A percentile compares a stretch with the other conserved stretches of the same genome.
These are phyloP conservation scores for Trichoderma sp. DNA, from an alignment of 2,329 filamentous ascomycete species.

Conservation along the genomic window DNA sequence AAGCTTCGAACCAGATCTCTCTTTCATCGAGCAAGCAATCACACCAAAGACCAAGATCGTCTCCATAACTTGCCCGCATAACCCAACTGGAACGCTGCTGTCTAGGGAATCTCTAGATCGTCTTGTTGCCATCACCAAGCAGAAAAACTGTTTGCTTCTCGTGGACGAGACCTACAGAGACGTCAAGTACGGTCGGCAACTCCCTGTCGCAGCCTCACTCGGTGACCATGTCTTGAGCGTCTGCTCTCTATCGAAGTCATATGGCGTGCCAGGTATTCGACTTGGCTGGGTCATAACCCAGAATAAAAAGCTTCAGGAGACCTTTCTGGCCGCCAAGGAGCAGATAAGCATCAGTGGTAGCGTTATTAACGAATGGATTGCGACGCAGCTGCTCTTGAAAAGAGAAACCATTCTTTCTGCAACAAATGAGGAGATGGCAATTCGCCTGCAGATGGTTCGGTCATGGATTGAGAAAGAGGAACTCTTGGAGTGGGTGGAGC, in stretches of 20 bases:
- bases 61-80: neutral
- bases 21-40: neutral
- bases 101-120: neutral
- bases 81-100: neutral
- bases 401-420: neutral
- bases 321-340: neutral
- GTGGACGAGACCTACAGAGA: neutral
- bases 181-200: neutral
- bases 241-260: neutral
- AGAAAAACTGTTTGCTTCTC: neutral
- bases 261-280: neutral
- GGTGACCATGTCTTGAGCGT: neutral
- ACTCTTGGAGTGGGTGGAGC: neutral
- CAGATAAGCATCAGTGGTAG: neutral
- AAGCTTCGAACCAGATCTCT: slow-evolving; percentile 13
- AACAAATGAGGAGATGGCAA: neutral
- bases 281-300: neutral
- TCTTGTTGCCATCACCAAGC: neutral
- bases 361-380: neutral
- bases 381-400: neutral
- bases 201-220: neutral
- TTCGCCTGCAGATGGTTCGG: neutral
- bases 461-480: neutral
- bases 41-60: neutral
- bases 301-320: neutral